Percentiles rank a stretch among this genome's conserved stretches.
Conservation (phyloP, 2,329 filamentous ascomycete species). For the Mariannaea elegans region DNA sequence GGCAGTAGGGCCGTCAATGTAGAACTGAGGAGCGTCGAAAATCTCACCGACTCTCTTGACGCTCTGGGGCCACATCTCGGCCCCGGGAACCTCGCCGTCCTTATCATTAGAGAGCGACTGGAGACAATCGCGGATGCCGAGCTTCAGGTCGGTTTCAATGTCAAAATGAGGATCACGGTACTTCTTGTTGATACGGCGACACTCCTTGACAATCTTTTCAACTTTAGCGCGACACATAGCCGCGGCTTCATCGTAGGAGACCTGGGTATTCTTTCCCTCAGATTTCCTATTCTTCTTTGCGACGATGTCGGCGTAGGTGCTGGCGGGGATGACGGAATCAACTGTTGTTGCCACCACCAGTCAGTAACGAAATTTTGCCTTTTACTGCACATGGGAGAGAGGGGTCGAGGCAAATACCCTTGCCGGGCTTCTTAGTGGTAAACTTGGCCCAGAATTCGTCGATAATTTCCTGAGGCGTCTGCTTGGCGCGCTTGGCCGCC, state of each 20-base stretch:
- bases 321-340: conserved; percentile 75
- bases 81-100: conserved; percentile 34
- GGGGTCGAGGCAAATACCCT: conserved; percentile 55
- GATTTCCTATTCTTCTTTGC: conserved; percentile 64
- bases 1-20: conserved; percentile 77
- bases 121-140: conserved; percentile 59
- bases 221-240: conserved; percentile 73
- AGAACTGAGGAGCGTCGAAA: conserved; percentile 81
- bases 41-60: conserved; percentile 80
- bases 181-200: conserved; percentile 81
- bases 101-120: conserved; percentile 52
- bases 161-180: conserved; percentile 90
- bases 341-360: conserved; percentile 49
- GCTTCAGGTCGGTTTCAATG: conserved; percentile 79
- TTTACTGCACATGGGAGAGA: too few relatives aligned
- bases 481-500: conserved; percentile 46
- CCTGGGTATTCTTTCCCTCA: conserved; percentile 65
- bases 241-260: conserved; percentile 77
- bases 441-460: conserved; percentile 80
- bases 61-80: conserved; percentile 53
- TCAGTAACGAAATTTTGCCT: too few relatives aligned
- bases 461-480: conserved; percentile 72
- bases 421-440: conserved; percentile 74
- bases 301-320: conserved; percentile 69
- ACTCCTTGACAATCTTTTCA: conserved; percentile 69